These are phyloP conservation scores for Bocquillonia castaneifolia DNA, from an alignment of 441 rosid genomes.

Conservation along the genomic window DNA sequence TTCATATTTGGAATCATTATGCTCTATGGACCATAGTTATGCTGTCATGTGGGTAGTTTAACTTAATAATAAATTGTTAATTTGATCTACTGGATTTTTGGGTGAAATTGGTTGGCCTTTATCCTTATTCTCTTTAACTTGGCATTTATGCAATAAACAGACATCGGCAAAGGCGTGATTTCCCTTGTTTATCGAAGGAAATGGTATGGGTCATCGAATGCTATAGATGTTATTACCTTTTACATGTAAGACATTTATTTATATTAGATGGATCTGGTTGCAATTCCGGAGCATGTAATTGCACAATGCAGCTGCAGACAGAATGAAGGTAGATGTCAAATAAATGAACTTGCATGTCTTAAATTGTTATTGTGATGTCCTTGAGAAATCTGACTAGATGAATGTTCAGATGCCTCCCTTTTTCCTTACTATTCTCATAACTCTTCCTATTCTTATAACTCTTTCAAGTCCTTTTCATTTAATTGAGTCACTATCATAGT, in stretches of 20 bases:
- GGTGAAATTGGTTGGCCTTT: neutral
- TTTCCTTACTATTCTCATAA: neutral
- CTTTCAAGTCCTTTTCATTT: neutral
- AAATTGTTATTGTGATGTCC: neutral
- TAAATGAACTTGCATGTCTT: neutral
- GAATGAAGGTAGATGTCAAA: neutral
- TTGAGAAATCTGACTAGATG: slow-evolving; percentile 7
- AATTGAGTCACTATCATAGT: neutral
- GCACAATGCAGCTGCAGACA: neutral
- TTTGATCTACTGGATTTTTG: neutral
- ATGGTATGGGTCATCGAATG: neutral
- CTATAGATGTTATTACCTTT: neutral
- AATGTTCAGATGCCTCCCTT: neutral
- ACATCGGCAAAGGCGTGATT: neutral
- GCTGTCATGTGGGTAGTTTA: neutral
- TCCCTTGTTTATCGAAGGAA: neutral
- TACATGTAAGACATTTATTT: neutral
- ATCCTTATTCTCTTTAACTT: slow-evolving; percentile 4
- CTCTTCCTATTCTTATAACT: neutral
- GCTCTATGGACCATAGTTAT: neutral
- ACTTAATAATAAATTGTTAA: neutral
- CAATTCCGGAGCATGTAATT: neutral
- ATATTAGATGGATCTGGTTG: neutral
- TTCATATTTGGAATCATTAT: neutral
- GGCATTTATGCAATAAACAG: neutral